Evolutionary conservation across 495 filamentous ascomycete genomes (phyloP), one percentile per base, ranked within the genome.

Genomic region (Penicillium verhagenii): DNA sequence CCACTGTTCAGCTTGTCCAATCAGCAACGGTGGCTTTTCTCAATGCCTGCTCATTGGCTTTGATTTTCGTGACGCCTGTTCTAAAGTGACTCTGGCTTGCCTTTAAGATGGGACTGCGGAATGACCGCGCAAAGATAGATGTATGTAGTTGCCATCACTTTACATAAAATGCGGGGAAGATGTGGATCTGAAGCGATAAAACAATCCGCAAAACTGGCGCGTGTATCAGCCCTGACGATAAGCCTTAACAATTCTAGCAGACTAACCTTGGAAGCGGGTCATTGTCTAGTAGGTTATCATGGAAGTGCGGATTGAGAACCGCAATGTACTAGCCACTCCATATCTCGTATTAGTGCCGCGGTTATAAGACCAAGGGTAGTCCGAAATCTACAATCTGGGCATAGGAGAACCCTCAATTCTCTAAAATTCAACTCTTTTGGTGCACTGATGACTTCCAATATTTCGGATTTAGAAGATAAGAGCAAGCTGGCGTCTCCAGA

Each of bases 81-180:
- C 9, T 1, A 45, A 45, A 7, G 0, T 43, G 37, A 14, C 31
- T 35, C 2, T 10, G 9, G 9, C 9, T 35, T 8, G 8, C 37
- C 11, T 40, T 40, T 7, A 20, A 3, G n/a, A 8, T 40, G 33
- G 42, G 26, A 45, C 25, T 16, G 42, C 42, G 42, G 42, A 45
- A 45, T 11, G 23, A 25, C 16, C 23, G 42, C 42, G 42, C 42
- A 26, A 23, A 28, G 42, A 45, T 28, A 33, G 18, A 29, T n/a
- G 23, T 23, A 10, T 18, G 23, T 16, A 7, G 6, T 13, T 11
- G 19, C 9, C 18, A 43, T 40, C 1, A 6, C 2, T 18, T 4
- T 43, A 21, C 40, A 23, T 25, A 45, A 37, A 50, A 56, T 56
- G 53, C 53, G 53, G 53, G 53, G 53, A 44, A 50, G 28, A 28